Base-by-base conservation (phyloP, 176 grass and related monocot species). In the Aegilops longissima region DNA sequence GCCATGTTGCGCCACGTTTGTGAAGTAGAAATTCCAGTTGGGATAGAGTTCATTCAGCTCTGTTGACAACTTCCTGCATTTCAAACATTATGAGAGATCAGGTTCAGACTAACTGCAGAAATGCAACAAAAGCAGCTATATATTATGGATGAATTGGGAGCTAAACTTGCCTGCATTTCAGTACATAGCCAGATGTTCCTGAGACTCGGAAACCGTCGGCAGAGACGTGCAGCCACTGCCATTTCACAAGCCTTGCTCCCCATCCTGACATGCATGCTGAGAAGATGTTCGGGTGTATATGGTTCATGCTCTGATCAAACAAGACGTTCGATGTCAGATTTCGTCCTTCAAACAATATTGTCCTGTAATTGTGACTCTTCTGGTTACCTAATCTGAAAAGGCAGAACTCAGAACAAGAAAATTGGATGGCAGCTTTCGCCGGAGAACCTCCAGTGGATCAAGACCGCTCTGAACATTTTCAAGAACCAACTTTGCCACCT, bases 181-280 rank as follows among this genome's bases (percentile, higher is more conserved):
- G 91, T 95, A 36, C 87, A 93, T 78, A 97, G 85, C 87, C 89
- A 93, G 86, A 97, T 90, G 77, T 78, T 90, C 12, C 77, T 73
- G 2, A 95, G 80, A 64, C 76, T 73, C 56, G 27, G 27, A 27
- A 27, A 27, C 27, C 9, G 83, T 35, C 56, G 42, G 1, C 80
- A 78, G 65, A 95, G 86, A 0, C 68, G 54, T 12, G 18, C 45
- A 3, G 92, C 89, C 47, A 91, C 82, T 29, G 70, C 72, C 91
- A 97, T 93, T 80, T 90, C 93, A 25, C 91, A 91, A 84, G 95
- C 89, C 84, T 97, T 95, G 74, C 91, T 89, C 78, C 95, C 95
- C 89, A 91, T 95, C 72, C 93, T 93, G 23, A 90, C 87, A 79
- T 95, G 93, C 89, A 95, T 75, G 83, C 93, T 95, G 51, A 95